Conservation (phyloP, 805 yeast genomes). For the Myxozyma geophila region DNA sequence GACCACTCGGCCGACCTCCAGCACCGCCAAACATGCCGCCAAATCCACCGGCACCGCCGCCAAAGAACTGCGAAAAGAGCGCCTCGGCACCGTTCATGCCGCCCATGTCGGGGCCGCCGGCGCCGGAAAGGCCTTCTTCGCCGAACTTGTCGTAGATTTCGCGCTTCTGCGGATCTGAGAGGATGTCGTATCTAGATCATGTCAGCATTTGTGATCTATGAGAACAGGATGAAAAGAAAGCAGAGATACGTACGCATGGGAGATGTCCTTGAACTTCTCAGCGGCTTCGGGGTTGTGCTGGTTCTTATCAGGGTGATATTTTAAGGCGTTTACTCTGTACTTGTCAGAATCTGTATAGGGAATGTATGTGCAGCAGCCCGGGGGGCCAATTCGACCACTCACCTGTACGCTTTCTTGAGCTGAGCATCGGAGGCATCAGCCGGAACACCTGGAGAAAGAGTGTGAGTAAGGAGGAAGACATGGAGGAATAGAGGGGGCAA, state of each 20-base stretch:
- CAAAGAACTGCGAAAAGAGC: slow-evolving; percentile 81
- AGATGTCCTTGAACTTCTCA: slow-evolving; percentile 91
- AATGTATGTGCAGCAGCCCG: neutral
- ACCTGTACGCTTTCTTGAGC: slow-evolving; percentile 73
- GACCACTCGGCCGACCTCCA: slow-evolving; percentile 42
- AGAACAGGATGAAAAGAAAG: neutral
- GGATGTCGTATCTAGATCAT: slow-evolving; percentile 60
- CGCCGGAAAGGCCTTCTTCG: slow-evolving; percentile 86
- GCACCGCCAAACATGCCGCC: slow-evolving; percentile 49
- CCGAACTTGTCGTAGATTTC: slow-evolving; percentile 88
- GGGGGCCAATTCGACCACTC: no score
- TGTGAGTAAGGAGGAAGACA: neutral
- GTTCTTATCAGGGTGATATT: slow-evolving; percentile 85
- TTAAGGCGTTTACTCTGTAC: slow-evolving; percentile 58
- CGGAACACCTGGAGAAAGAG: slow-evolving; percentile 48
- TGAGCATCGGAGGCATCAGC: slow-evolving; percentile 59
- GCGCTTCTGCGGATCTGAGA: slow-evolving; percentile 87
- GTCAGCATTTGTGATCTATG: slow-evolving; percentile 51
- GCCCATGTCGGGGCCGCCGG: slow-evolving; percentile 69
- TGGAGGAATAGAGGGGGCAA: slow-evolving; percentile 10
- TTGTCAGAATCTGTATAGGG: neutral
- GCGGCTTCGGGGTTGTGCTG: slow-evolving; percentile 75
- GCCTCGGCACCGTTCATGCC: slow-evolving; percentile 74
- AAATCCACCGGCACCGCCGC: slow-evolving; percentile 63
- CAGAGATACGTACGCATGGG: slow-evolving; percentile 60